Conservation (phyloP, 768 basidiomycete genomes). For the Amanita exitialis region DNA sequence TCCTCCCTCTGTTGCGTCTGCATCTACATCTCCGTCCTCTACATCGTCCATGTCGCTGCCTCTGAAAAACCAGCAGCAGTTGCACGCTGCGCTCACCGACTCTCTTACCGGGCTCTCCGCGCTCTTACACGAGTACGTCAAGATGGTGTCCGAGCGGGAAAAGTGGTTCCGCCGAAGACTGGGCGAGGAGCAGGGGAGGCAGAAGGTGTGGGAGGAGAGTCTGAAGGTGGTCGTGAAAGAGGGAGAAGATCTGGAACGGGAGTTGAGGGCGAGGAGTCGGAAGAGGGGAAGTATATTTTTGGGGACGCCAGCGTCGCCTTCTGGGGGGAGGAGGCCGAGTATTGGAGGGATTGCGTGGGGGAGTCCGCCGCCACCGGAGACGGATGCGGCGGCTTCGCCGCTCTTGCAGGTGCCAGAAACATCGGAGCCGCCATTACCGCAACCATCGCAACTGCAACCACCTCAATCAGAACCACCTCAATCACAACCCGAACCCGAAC, state of each 20-base stretch:
- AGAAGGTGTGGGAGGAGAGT: conserved; percentile 84
- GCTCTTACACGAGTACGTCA: conserved; percentile 56
- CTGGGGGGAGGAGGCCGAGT: conserved; percentile 6
- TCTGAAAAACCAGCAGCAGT: conserved; percentile 10
- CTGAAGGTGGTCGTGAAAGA: conserved; percentile 77
- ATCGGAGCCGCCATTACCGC: too few relatives aligned
- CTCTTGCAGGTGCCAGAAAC: background rate
- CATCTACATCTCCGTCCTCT: background rate
- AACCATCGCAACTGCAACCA: too few relatives aligned
- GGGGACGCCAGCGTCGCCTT: conserved; percentile 1
- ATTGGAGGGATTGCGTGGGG: background rate
- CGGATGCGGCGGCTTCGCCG: background rate
- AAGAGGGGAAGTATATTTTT: conserved; percentile 52
- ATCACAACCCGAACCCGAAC: background rate
- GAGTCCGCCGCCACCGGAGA: too few relatives aligned
- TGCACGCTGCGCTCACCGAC: conserved; percentile 47
- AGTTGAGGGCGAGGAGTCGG: conserved; percentile 54
- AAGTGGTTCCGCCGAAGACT: conserved; percentile 65
- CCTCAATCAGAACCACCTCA: background rate
- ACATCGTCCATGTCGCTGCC: background rate
- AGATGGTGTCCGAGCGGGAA: conserved; percentile 72
- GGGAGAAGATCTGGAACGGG: conserved; percentile 74
- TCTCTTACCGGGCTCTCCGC: conserved; percentile 46
- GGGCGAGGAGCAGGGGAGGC: conserved; percentile 51
- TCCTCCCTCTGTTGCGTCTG: background rate